Evolutionary conservation across 805 yeast species (phyloP), one percentile per base, ranked within the genome.

Genomic region (Nakazawaea siamensis): DNA sequence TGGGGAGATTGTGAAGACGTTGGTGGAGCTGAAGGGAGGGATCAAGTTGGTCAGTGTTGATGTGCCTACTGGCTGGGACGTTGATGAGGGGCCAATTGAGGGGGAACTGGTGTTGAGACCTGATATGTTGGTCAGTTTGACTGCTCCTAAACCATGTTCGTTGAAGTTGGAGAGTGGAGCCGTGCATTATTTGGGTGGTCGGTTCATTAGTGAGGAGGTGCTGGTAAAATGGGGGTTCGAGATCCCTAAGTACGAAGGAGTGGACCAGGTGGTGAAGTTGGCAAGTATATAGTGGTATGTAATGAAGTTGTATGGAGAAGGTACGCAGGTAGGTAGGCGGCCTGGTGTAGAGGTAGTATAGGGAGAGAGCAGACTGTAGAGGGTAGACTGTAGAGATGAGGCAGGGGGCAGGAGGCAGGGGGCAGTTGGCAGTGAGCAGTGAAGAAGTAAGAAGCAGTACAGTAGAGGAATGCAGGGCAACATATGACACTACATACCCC

Each of bases 21-120:
- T 82, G 43, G 48, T 61, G 5, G 38, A 49, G 2, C 65, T 47
- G 46, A 39, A 74, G 2, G 90, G 88, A 1, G 65, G 48, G 46
- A 11, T 7, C 4, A 18, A 30, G 13, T 71, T 87, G 2, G 70
- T 84, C 0, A 73, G 94, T 0, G 83, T 92, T 2, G 98, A 92
- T 54, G 74, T 90, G 31, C 98, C 98, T 0, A 82, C 95, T 2
- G 95, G 97, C 0, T 92, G 98, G 98, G 90, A 88, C 50, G 97
- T 92, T 9, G 94, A 92, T 49, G 50, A 68, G 6, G 98, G 98
- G 0, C 94, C 92, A 0, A 56, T 62, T 0, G 48, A 41, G 1
- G 57, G 54, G 2, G 55, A 60, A 9, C 58, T 54, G 0, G 49
- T 62, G 13, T 69, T 82, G 37, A 62, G 62, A 18, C 94, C 97